Base-by-base conservation (phyloP, 1,284 basidiomycete species). In the Rhodotorula glutinis region DNA sequence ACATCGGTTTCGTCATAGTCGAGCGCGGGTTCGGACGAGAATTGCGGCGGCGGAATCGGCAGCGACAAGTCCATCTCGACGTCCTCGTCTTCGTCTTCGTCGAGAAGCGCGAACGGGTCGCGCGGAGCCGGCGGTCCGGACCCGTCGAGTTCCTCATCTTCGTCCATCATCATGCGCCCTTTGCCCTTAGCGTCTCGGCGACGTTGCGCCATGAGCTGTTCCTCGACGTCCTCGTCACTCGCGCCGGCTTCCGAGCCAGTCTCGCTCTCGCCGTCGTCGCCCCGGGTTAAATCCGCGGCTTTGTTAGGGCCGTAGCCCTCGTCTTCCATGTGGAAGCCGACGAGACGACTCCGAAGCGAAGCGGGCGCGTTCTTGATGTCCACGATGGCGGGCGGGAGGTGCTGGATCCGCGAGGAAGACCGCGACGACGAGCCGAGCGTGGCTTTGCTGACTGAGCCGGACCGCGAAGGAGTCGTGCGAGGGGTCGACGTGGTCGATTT, bases 281-380 rank as follows among this genome's bases (percentile, higher is more conserved):
- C 38, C n/a, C 10, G 21, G 21, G 11, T 23, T 23, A 16, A 21
- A 44, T 5, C 44, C 57, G 17, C 29, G 8, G 7, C 4, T 30
- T 3, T 25, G 25, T 19, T 38, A 2, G 27, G 33, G 13, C 66
- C 62, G 51, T 68, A 68, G 1, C 66, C 67, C 16, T 63, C 67
- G 46, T 69, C 67, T 23, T 69, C 60, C 67, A 69, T 69, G 27
- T 69, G 67, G 51, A 60, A 69, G 4, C 67, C 67, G 14, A 69
- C 67, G 38, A 69, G 57, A 1, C 67, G 63, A 44, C 40, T 69
- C 11, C 67, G 49, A 2, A 69, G 41, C 1, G 16, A 33, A 2
- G 57, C 55, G 0, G 67, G 67, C 4, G 67, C 67, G 14, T 65
- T 66, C 25, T 56, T 62, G 54, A 69, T 47, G 29, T 66, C 67